Evolutionary conservation across 768 basidiomycete species (phyloP), one percentile per base, ranked within the genome.

Genomic region (Clavulina sp.): DNA sequence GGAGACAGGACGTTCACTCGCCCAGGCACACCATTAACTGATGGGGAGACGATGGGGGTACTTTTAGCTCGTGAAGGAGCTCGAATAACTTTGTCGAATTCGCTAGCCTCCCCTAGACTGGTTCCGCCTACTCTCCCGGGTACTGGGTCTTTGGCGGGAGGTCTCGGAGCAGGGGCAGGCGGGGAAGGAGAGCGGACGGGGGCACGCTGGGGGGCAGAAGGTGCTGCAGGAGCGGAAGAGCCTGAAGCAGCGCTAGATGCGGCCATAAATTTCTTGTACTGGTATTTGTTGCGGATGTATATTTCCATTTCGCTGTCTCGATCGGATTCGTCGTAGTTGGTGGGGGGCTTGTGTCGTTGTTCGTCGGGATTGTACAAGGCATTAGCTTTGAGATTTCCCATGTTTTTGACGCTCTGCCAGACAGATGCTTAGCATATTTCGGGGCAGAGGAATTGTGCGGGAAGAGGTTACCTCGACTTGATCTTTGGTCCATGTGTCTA

Each of bases 261-360:
- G 9, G 73, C 66, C 30, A 80, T 59, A 64, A 81, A 88, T 23
- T 74, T 72, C 62, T 75, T 81, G 62, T 77, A 81, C 59, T 91
- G 51, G 52, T 64, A 70, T 74, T 65, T 68, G 84, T 84, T 71
- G 53, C 92, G 76, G 55, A 96, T 91, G 67, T 78, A 95, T 60
- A 77, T 79, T 64, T 96, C 92, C 41, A 96, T 73, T 54, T 96
- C 91, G 44, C 83, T 81, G 61, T 93, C 88, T 29, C 89, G 73
- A 59, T 84, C 84, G 1, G 73, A 70, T 49, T 87, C 85, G 36
- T 81, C 75, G 60, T 81, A 69, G 56, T 81, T 81, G 2, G 85
- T 74, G 0, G 88, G 87, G 0, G 87, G 87, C 3, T 87, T 89
- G 60, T 92, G 65, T 6, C 80, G 73, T 24, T 71, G 60, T 63